Base-by-base conservation (phyloP, 2,329 filamentous ascomycete species). In the Spiromastix sp. region DNA sequence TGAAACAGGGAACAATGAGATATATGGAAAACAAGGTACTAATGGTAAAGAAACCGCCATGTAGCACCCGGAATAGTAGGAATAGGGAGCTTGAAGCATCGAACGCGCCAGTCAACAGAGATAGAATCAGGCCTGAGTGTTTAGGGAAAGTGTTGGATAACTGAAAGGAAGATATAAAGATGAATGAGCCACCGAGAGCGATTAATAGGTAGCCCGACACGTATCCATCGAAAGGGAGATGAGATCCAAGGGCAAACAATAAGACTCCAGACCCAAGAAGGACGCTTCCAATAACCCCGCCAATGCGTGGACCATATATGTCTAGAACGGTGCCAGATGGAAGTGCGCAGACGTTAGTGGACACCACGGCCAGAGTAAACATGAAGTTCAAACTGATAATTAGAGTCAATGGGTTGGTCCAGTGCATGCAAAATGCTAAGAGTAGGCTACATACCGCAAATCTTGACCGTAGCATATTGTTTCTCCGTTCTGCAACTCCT, bases 321-420 rank as follows among this genome's bases (percentile, higher is more conserved):
- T 94, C 87, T 15, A 94, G 72, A 29, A 93, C 80, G 2, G 84
- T 83, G 30, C 87, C 87, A 8, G 93, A 77, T 2, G 86, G 84
- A 5, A 94, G 68, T 9, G 87, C 86, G 26, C 78, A 84, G 9
- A 93, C 81, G 50, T 94, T 94, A 25, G 86, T 93, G 5, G 75
- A 81, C 7, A 93, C 85, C 10, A 85, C 86, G 9, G 86, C 86
- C 26, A 86, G 72, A 4, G 85, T 93, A 66, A 94, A 94, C 83
- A 93, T 93, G 46, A 94, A 66, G 56, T 94, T 94, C 38, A 94
- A 70, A 40, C 67, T 69, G 34, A 13, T n/a, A 10, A n/a, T 4
- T 12, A 10, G n/a, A 30, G 15, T 40, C 16, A 29, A 35, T 40
- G 24, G 10, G 16, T 10, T 15, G 15, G 16, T 10, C 3, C n/a